Evolutionary conservation across 495 filamentous ascomycete genomes (phyloP), one percentile per base, ranked within the genome.

Genomic region (Lasiosphaeria miniovina): DNA sequence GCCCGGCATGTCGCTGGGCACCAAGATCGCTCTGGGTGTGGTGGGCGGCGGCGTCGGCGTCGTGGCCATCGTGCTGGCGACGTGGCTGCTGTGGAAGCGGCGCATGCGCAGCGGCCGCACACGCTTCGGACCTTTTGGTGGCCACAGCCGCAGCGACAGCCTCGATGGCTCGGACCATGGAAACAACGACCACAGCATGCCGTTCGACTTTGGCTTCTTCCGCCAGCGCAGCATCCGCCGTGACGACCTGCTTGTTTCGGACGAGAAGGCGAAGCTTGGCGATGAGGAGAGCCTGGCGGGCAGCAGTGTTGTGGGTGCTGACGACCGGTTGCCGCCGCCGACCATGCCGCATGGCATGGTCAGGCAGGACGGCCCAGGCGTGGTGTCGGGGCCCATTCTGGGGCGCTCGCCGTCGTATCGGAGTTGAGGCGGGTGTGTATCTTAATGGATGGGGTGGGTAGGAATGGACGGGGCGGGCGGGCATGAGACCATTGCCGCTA

Each of bases 141-240:
- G 43, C 11, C 43, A 46, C 43, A 51, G 49, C n/a, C 6, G 9
- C 11, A 49, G 51, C 15, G 40, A 43, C 24, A 49, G n/a, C 32
- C 6, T 15, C 17, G 56, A 61, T 15, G 24, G 9, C 7, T 40
- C 60, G 61, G 32, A 67, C 67, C 60, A 45, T 68, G 56, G 66
- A 65, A 66, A 71, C 60, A 65, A 60, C 60, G 66, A 64, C 45
- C 68, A 71, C 24, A 61, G 69, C 15, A 60, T 67, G 34, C 57
- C 63, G 56, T 57, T 71, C 36, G 68, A 71, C 31, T 67, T 69
- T 65, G 64, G 65, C 51, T 67, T 60, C 6, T 24, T 4, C 12
- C 49, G 49, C 12, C 24, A 51, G 17, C 49, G 17, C 5, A 51
- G 32, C 17, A 31, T 46, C 12, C 43, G 43, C 43, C 12, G 15